Percentiles rank a stretch among this genome's conserved stretches.
Conservation (phyloP, 2,329 filamentous ascomycete genomes). For the Fusarium sp. region DNA sequence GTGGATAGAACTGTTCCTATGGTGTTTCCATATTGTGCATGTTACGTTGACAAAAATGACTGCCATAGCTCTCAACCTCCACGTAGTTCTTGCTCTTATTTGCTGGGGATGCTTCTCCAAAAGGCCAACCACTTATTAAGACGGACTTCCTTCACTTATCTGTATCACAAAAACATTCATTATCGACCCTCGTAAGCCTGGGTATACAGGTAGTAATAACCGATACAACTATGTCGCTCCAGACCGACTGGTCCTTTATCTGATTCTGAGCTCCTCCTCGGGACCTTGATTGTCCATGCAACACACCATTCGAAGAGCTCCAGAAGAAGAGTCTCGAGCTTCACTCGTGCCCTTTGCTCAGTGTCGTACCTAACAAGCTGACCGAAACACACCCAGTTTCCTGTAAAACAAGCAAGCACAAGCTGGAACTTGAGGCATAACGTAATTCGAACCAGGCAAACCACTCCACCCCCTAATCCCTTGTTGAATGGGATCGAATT, state of each 20-base stretch:
- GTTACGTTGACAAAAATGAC: background rate
- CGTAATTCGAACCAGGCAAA: background rate
- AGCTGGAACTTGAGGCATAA: slow-evolving; percentile 23
- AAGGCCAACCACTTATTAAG: background rate
- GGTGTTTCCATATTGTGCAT: background rate
- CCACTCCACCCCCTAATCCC: background rate
- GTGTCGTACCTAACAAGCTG: background rate
- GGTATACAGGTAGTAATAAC: background rate
- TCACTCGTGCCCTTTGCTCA: background rate
- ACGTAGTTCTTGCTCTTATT: background rate
- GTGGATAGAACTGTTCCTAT: slow-evolving; percentile 9
- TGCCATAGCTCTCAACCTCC: background rate
- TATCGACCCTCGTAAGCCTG: background rate
- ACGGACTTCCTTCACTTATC: background rate
- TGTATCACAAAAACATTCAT: background rate
- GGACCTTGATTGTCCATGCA: background rate
- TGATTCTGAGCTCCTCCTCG: background rate
- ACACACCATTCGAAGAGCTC: background rate
- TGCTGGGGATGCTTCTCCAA: background rate
- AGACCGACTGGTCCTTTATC: background rate
- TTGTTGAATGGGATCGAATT: slow-evolving; percentile 7
- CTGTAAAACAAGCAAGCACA: slow-evolving; percentile 1
- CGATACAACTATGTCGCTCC: background rate
- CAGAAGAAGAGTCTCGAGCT: background rate
- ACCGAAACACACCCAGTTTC: background rate